Conservation (phyloP, 768 basidiomycete genomes). For the Hortiboletus campestris region DNA sequence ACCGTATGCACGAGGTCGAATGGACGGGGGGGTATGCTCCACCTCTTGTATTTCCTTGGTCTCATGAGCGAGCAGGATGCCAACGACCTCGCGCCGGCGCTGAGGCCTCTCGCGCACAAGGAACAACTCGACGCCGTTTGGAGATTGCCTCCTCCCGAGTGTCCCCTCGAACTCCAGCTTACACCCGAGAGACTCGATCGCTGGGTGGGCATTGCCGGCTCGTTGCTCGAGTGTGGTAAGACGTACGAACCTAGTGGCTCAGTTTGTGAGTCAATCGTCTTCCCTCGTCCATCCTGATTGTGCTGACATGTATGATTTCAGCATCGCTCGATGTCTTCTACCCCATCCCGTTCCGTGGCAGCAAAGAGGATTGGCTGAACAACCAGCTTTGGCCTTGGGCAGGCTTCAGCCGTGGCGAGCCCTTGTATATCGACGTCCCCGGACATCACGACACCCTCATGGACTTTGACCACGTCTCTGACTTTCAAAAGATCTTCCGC, state of each 20-base stretch:
- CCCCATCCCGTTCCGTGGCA: constrained; percentile 27
- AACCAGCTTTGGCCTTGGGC: constrained; percentile 27
- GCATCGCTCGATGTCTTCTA: constrained; percentile 28
- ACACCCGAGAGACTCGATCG: constrained; percentile 25
- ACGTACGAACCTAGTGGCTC: constrained; percentile 25
- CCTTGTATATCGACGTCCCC: constrained; percentile 24
- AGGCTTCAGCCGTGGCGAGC: constrained; percentile 22
- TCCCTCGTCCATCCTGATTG: background rate
- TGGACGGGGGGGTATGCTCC: constrained; percentile 41
- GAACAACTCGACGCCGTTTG: constrained; percentile 28
- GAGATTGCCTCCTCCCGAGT: constrained; percentile 28
- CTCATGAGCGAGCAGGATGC: constrained; percentile 30
- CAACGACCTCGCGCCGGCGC: constrained; percentile 16
- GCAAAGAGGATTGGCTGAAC: constrained; percentile 30
- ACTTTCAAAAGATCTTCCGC: constrained; percentile 31
- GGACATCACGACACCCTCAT: constrained; percentile 32
- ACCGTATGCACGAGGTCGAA: constrained; percentile 41
- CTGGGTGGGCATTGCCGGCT: constrained; percentile 31
- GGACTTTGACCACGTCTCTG: constrained; percentile 32
- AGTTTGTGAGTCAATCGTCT: constrained; percentile 21
- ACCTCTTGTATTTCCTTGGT: constrained; percentile 41
- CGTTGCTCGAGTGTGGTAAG: constrained; percentile 32
- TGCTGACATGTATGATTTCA: background rate
- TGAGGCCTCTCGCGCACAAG: constrained; percentile 19
- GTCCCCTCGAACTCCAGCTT: constrained; percentile 29